These are phyloP conservation scores for Neoscytalidium dimidiatum DNA, from an alignment of 2,329 filamentous ascomycete genomes.

Conservation along the genomic window DNA sequence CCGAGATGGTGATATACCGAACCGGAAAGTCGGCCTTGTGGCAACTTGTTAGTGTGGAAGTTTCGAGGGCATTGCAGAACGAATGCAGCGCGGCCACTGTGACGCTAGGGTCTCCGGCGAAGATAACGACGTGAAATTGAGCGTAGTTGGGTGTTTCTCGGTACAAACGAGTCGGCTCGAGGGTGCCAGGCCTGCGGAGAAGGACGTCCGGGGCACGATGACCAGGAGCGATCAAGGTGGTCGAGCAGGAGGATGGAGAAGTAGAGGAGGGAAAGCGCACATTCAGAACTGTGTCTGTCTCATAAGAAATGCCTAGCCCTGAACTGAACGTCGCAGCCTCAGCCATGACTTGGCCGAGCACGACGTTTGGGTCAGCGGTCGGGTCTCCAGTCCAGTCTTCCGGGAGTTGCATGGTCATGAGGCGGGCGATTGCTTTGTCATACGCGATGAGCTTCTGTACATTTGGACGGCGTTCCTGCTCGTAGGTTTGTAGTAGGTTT, in stretches of 20 bases:
- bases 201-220: slow-evolving; percentile 50
- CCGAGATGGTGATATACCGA: neutral
- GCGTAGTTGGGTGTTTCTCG: slow-evolving; percentile 46
- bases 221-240: slow-evolving; percentile 35
- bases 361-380: slow-evolving; percentile 30
- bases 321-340: slow-evolving; percentile 34
- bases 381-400: slow-evolving; percentile 34
- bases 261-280: neutral
- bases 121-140: slow-evolving; percentile 47
- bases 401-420: slow-evolving; percentile 38
- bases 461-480: slow-evolving; percentile 50
- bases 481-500: slow-evolving; percentile 51
- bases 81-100: slow-evolving; percentile 22
- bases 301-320: slow-evolving; percentile 36
- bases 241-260: slow-evolving; percentile 11
- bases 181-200: slow-evolving; percentile 49
- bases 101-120: slow-evolving; percentile 37
- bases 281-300: slow-evolving; percentile 38
- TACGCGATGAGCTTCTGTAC: slow-evolving; percentile 45
- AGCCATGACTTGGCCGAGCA: slow-evolving; percentile 30
- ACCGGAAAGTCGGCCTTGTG: neutral
- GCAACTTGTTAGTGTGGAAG: neutral
- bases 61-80: slow-evolving; percentile 30
- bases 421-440: slow-evolving; percentile 36
- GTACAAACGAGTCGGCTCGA: slow-evolving; percentile 47